Conservation (phyloP, 805 yeast species). For the Candida caryicola region DNA sequence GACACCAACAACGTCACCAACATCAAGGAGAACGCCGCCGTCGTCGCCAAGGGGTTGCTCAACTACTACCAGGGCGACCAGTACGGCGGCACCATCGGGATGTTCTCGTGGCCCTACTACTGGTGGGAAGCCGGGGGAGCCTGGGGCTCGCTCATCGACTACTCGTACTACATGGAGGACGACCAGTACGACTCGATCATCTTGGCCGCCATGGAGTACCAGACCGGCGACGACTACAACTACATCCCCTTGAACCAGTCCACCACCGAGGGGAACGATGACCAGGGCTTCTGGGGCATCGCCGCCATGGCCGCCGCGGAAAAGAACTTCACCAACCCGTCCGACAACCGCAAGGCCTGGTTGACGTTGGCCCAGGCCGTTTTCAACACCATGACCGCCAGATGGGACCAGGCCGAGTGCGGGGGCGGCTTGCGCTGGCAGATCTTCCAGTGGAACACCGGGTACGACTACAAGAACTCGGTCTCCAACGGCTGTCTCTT, state of each 20-base stretch:
- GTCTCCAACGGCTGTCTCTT: constrained; percentile 45
- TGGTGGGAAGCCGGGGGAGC: constrained; percentile 99
- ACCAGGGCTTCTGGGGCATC: constrained; percentile 96
- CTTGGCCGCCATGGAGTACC: constrained; percentile 63
- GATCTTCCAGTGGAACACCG: constrained; percentile 48
- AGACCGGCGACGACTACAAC: constrained; percentile 63
- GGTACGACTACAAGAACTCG: constrained; percentile 45
- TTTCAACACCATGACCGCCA: constrained; percentile 43
- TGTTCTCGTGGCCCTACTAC: constrained; percentile 87
- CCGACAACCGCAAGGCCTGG: constrained; percentile 35
- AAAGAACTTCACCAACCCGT: constrained; percentile 66
- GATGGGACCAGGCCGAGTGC: constrained; percentile 40
- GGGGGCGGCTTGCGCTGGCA: constrained; percentile 48
- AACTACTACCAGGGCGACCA: constrained; percentile 74
- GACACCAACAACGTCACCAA: constrained; percentile 43
- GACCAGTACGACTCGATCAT: constrained; percentile 60
- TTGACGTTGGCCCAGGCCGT: constrained; percentile 41
- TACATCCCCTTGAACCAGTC: constrained; percentile 87
- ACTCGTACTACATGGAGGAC: constrained; percentile 68
- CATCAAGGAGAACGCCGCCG: constrained; percentile 53
- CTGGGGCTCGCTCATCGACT: constrained; percentile 83
- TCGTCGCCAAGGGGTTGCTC: constrained; percentile 68
- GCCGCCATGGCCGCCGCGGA: constrained; percentile 93
- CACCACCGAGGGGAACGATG: constrained; percentile 95
- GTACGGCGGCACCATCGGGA: constrained; percentile 78